Base-by-base conservation (phyloP, 139 green algal genomes). In the Picochlorum sp. region DNA sequence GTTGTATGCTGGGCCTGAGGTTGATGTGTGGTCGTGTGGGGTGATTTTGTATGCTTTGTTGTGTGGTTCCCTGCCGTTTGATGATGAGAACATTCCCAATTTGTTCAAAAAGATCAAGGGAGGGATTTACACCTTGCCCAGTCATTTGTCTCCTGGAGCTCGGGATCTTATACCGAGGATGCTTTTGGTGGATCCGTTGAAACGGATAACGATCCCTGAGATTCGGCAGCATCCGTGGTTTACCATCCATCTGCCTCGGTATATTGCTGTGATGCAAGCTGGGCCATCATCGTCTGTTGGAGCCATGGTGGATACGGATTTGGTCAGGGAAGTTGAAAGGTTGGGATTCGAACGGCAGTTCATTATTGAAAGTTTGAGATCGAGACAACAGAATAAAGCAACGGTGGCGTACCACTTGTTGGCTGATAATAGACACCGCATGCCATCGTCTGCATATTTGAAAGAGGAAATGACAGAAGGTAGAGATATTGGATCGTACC, bases 91-190 rank as follows among this genome's bases (percentile, higher is more conserved):
- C 80, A 99, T 99, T 68, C 94, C 94, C 51, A 99, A 98, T 76
- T 87, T 99, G 50, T 99, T 99, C 80, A 98, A 96, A 67, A 99
- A 99, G 77, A 99, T 99, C 80, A 99, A 99, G 77, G 84, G 67
- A 23, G 87, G 87, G 49, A 96, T 97, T 55, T 99, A 98, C 81
- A 94, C 89, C 34, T 83, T 99, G 66, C 94, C 94, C 23, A 89
- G 66, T 41, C 88, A 98, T 78, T 83, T 99, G 37, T 95, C 85
- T 5, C 74, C 85, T 57, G 89, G 90, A 2, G 91, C 94, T 9
- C 79, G 92, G 23, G 94, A 99, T 69, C 83, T 99, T 15, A 98
- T 99, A 65, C 88, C 91, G 2, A 85, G 90, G 60, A 98, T 99
- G 94, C 82, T 99, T 28, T 77, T 98, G 45, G 94, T 99, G 4